Percentiles rank a stretch among this genome's conserved stretches.
Conservation (phyloP, 306 rosid genomes). For the Styphnolobium japonicum region DNA sequence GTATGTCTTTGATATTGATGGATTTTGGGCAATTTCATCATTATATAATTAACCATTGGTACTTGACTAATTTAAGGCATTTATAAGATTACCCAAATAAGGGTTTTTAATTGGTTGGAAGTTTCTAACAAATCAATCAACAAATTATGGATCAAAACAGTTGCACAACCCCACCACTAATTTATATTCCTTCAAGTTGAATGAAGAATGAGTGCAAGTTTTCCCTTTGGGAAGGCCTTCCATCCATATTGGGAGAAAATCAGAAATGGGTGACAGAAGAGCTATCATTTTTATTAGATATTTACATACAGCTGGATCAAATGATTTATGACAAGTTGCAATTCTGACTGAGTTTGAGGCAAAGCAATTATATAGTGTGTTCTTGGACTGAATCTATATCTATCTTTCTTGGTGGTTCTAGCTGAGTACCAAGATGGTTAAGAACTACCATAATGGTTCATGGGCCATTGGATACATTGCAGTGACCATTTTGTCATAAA, state of each 20-base stretch:
- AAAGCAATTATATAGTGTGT: neutral
- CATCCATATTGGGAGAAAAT: neutral
- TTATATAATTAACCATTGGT: no score
- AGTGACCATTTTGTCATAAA: neutral
- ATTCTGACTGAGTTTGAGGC: neutral
- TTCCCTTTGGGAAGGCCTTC: neutral
- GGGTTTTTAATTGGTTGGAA: constrained; percentile 21
- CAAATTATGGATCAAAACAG: neutral
- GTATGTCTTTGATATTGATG: constrained; percentile 29
- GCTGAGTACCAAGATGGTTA: neutral
- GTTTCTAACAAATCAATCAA: constrained; percentile 6
- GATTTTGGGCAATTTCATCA: neutral
- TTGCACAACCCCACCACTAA: constrained; percentile 2
- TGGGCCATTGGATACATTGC: neutral
- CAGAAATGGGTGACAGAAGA: neutral
- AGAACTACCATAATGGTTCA: neutral
- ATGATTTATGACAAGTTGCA: neutral
- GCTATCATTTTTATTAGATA: neutral
- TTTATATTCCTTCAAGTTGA: constrained; percentile 14
- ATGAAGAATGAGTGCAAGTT: neutral
- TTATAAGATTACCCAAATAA: neutral
- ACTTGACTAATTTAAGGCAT: neutral
- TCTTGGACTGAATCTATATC: neutral
- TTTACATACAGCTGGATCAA: neutral
- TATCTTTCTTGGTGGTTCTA: neutral